Percentiles rank a stretch among this genome's conserved stretches.
Evolutionary conservation across 257 asterid genomes (phyloP).

Genomic region (Capsicum baccatum): DNA sequence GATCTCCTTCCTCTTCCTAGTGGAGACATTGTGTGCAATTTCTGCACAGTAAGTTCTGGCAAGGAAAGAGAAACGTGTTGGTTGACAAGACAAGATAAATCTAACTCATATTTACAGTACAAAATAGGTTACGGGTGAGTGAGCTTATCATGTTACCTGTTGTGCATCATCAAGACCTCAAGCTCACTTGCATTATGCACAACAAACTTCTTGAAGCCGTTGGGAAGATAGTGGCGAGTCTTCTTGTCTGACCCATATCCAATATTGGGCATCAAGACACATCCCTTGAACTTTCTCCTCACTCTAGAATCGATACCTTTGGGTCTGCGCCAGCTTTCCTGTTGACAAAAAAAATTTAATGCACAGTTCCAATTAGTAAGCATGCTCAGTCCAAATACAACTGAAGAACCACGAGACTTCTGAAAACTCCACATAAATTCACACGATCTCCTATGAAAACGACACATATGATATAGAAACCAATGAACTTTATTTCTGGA

Average conservation of each 20-base stretch:
- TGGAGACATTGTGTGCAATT: conserved; percentile 73
- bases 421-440: background rate
- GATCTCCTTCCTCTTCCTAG: conserved; percentile 71
- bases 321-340: conserved; percentile 80
- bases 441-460: background rate
- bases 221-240: conserved; percentile 30
- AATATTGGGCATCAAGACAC: conserved; percentile 27
- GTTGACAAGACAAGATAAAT: background rate
- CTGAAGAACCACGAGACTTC: background rate
- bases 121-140: rapidly evolving
- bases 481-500: background rate
- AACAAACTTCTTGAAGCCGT: conserved; percentile 27
- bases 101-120: too few relatives aligned
- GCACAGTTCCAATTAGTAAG: background rate
- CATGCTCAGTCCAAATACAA: background rate
- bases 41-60: conserved; percentile 72
- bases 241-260: conserved; percentile 29
- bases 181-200: conserved; percentile 51
- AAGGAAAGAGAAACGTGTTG: background rate
- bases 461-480: background rate
- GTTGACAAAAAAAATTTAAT: background rate
- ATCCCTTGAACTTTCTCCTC: conserved; percentile 30
- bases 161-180: conserved; percentile 81
- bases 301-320: conserved; percentile 77
- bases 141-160: conserved; percentile 44